phyloP scores from a whole-genome alignment of 108 stramenopile species.

The Skeletonema tropicum region DNA sequence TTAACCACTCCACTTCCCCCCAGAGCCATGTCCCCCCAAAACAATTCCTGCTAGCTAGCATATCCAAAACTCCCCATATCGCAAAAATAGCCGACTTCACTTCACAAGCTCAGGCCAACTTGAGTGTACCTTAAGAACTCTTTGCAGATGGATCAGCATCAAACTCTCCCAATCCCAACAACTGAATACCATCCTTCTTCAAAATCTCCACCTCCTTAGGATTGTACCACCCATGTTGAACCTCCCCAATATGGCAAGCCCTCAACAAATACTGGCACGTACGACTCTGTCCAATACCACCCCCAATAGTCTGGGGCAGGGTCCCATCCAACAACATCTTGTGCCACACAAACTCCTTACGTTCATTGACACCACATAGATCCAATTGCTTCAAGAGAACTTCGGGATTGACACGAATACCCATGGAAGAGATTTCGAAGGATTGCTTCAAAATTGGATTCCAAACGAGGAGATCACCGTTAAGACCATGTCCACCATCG shows the following conservation, averaged over 20 bases:
- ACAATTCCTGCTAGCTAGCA: background rate
- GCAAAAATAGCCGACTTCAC: background rate
- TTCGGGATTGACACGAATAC: conserved; percentile 45
- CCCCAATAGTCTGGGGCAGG: conserved; percentile 56
- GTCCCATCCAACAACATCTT: conserved; percentile 52
- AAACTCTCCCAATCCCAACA: conserved; percentile 52
- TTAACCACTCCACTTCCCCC: too few species aligned
- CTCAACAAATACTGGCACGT: conserved; percentile 48
- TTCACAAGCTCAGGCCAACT: background rate
- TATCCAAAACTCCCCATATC: background rate
- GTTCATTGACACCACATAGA: conserved; percentile 26
- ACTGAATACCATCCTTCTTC: conserved; percentile 31
- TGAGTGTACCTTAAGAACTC: conserved; percentile 24
- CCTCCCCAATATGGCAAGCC: conserved; percentile 57
- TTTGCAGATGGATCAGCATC: conserved; percentile 19
- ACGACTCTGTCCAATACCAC: conserved; percentile 54
- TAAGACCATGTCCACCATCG: conserved; percentile 42
- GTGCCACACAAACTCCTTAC: conserved; percentile 48
- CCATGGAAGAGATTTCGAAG: conserved; percentile 51
- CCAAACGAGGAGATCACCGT: conserved; percentile 49
- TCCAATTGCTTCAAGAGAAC: conserved; percentile 38
- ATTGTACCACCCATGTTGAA: conserved; percentile 62
- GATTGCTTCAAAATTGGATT: conserved; percentile 38
- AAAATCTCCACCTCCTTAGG: conserved; percentile 49
- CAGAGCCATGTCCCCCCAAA: too few species aligned